A percentile compares a stretch with the other conserved stretches of the same genome.
Evolutionary conservation across 1,284 basidiomycete genomes (phyloP).

Genomic region (Rhodotorula sp.): DNA sequence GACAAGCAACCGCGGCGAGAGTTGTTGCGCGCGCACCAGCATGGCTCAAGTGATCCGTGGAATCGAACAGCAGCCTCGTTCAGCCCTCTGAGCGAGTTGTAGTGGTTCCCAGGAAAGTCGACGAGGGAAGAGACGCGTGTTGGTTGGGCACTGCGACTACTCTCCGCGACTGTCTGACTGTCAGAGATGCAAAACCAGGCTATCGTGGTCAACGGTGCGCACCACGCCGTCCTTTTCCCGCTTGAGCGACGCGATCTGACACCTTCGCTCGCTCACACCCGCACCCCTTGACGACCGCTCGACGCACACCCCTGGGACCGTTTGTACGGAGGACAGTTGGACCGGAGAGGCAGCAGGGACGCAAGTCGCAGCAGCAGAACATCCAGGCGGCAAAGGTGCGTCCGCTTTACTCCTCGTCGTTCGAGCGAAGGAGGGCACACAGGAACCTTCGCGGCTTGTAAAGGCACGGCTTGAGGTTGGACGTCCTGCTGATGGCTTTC

Average conservation of each 20-base stretch:
- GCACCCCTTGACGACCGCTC: no score
- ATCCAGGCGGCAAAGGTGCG: no score
- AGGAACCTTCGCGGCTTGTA: background rate
- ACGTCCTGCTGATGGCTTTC: background rate
- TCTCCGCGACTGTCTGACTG: background rate
- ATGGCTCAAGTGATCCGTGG: background rate
- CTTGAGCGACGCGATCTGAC: background rate
- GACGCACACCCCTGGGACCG: background rate
- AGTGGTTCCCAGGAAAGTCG: background rate
- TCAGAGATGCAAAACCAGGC: conserved; percentile 1
- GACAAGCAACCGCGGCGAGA: background rate
- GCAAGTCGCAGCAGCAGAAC: no score
- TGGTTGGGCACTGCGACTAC: background rate
- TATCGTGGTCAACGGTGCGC: conserved; percentile 15
- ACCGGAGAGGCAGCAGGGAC: no score
- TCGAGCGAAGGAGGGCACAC: background rate
- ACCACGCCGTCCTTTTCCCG: background rate
- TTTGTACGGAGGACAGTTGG: background rate
- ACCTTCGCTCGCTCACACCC: background rate
- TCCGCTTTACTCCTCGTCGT: background rate
- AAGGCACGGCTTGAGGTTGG: background rate
- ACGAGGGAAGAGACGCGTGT: background rate
- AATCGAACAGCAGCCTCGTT: background rate
- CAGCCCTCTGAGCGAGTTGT: background rate
- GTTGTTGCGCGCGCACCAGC: background rate